Conservation (phyloP, 1,284 basidiomycete genomes). For the Ustilago curta region DNA sequence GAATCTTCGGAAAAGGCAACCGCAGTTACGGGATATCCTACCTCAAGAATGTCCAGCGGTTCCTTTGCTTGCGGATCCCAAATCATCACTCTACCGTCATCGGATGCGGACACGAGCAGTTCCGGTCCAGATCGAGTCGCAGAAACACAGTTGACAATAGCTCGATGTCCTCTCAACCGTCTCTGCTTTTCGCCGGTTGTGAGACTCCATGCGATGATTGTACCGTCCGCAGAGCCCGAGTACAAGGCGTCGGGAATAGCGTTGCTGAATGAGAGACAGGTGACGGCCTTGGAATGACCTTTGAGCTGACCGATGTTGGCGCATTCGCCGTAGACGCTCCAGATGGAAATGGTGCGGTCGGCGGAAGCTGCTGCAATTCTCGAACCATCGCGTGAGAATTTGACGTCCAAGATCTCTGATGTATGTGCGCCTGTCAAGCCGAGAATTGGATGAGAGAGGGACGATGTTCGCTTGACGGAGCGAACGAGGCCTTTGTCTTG, state of each 20-base stretch:
- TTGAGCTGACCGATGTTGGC: constrained; percentile 63
- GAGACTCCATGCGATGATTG: constrained; percentile 63
- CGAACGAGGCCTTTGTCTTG: constrained; percentile 58
- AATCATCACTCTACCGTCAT: constrained; percentile 66
- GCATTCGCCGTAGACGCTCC: constrained; percentile 65
- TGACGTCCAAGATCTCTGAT: constrained; percentile 62
- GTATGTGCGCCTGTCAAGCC: constrained; percentile 62
- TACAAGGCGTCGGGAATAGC: constrained; percentile 48
- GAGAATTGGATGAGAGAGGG: constrained; percentile 58
- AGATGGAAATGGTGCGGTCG: constrained; percentile 66
- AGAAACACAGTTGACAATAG: constrained; percentile 65
- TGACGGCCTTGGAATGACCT: constrained; percentile 66
- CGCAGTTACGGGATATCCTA: constrained; percentile 68
- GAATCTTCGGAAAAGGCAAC: constrained; percentile 66
- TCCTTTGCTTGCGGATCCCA: constrained; percentile 62
- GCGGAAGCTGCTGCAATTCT: constrained; percentile 61
- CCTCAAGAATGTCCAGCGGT: constrained; percentile 59
- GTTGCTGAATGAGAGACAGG: constrained; percentile 58
- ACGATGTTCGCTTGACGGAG: constrained; percentile 58
- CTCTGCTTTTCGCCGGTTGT: constrained; percentile 60
- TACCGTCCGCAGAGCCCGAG: constrained; percentile 67
- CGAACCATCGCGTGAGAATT: constrained; percentile 62
- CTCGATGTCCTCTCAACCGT: constrained; percentile 62
- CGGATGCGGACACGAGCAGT: constrained; percentile 59
- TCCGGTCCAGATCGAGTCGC: constrained; percentile 54